phyloP scores from a whole-genome alignment of 768 basidiomycete genomes.

The Hysterangium stoloniferum region DNA sequence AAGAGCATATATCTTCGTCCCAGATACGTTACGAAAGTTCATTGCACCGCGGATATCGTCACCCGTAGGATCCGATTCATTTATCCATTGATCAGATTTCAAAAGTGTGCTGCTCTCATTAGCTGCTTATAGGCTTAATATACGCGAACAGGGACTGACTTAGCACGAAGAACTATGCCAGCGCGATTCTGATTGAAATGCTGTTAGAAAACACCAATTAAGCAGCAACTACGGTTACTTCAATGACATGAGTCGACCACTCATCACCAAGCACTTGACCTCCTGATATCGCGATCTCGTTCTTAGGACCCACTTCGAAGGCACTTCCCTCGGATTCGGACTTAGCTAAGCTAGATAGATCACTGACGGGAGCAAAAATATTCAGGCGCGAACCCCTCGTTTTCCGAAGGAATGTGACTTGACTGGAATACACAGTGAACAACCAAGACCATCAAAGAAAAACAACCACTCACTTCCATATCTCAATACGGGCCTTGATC shows the following conservation, averaged over 20 bases:
- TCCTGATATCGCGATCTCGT: conserved; percentile 67
- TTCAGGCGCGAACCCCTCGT: conserved; percentile 73
- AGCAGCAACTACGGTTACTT: conserved; percentile 34
- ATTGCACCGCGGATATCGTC: conserved; percentile 83
- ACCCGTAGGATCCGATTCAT: conserved; percentile 55
- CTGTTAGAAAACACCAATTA: conserved; percentile 5
- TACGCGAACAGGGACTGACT: conserved; percentile 36
- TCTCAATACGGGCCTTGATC: conserved; percentile 67
- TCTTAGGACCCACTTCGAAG: conserved; percentile 58
- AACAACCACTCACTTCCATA: conserved; percentile 74
- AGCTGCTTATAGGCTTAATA: conserved; percentile 4
- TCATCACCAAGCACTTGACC: conserved; percentile 91
- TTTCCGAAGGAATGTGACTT: conserved; percentile 80
- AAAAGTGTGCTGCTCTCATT: conserved; percentile 56
- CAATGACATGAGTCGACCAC: conserved; percentile 90
- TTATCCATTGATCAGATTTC: conserved; percentile 90
- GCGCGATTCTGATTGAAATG: conserved; percentile 58
- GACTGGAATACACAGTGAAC: conserved; percentile 35
- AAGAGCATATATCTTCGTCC: conserved; percentile 80
- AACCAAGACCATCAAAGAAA: background rate
- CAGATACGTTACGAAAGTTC: conserved; percentile 83
- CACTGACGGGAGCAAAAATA: conserved; percentile 87
- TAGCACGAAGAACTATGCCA: conserved; percentile 89
- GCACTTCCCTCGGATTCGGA: conserved; percentile 50
- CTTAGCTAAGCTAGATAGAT: conserved; percentile 76